Evolutionary conservation across 2,329 filamentous ascomycete genomes (phyloP), one percentile per base, ranked within the genome.

Genomic region (Diaporthe longicolla): DNA sequence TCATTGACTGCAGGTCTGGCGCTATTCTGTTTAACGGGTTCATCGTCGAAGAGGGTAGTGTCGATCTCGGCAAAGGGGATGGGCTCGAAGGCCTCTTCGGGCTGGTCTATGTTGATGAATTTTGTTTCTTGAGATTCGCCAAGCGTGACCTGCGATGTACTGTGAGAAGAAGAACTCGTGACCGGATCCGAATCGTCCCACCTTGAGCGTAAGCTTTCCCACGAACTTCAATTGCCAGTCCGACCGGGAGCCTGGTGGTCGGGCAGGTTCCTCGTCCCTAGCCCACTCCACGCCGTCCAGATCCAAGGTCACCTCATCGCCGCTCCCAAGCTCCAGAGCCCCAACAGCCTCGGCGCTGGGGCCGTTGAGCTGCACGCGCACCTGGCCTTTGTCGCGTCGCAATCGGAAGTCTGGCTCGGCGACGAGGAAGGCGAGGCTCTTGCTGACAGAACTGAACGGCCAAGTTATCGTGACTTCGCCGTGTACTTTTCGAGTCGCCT

Each of bases 381-480:
- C 91, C 83, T 98, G 95, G 17, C 96, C 96, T 77, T 90, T 93
- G 54, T 89, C 87, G 76, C 91, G 90, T 72, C 96, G 93, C 68
- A 96, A 87, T 63, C 94, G 93, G 79, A 95, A 93, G 81, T 98
- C 95, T 59, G 92, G 91, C 79, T 98, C 95, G 59, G 94, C 94
- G 45, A 98, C 89, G 26, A 97, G 89, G 68, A 98, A 92, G 35
- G 94, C 93, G 77, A 95, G 89, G 52, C 91, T 91, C 70, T 89
- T 90, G 40, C 89, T 93, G 35, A 94, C 91, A 29, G 93, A 93
- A 77, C 94, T 98, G 83, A 94, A 98, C 0, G 96, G 96, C 95
- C 96, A 98, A 73, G 94, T 92, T 48, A 98, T 90, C 11, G 95
- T 96, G 29, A 98, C 90, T 21, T 93, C 87, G 52, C 94, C 95